Base-by-base conservation (phyloP, 1,284 basidiomycete genomes). In the Trametes sp. region DNA sequence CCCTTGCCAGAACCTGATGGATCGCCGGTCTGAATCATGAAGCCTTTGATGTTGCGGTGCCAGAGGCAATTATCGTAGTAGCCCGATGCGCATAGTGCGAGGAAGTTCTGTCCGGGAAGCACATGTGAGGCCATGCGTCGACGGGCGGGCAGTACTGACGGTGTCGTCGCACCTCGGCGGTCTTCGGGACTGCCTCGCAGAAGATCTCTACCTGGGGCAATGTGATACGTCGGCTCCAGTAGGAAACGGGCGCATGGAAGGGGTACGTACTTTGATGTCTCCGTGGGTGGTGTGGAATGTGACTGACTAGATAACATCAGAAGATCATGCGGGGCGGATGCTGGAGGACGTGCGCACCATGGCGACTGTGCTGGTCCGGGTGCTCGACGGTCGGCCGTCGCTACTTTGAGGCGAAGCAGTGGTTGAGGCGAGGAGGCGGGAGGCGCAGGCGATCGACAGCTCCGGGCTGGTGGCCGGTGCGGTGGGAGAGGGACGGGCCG, bases 21-120 rank as follows among this genome's bases (percentile, higher is more conserved):
- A 76, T 96, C 94, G 46, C 94, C 95, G 0, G 94, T 94, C 74
- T 98, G 96, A 21, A 92, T 82, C 93, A 98, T 98, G 80, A 98
- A 98, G n/a, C 89, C 90, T 72, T 89, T 94, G 80, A 98, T 97
- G 75, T 94, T 98, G 41, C 94, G 87, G 77, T 98, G 97, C 78
- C 97, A 98, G 28, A 97, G 80, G 71, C 89, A 93, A 63, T 84
- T 83, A 75, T 98, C 86, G 77, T 96, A 99, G 70, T 92, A 91
- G 44, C 91, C 92, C 11, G 94, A 92, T 11, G 96, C 97, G 73
- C 93, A 96, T 19, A 98, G 84, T 0, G 94, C 96, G 26, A 99
- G 83, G 74, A 99, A 99, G 80, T 98, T 99, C 93, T 96, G 72
- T 44, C 5, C 16, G 52, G 35, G 36, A 59, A 21, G 51, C 35